Evolutionary conservation across 768 basidiomycete species (phyloP).

Genomic region (Mycena rebaudengoi): DNA sequence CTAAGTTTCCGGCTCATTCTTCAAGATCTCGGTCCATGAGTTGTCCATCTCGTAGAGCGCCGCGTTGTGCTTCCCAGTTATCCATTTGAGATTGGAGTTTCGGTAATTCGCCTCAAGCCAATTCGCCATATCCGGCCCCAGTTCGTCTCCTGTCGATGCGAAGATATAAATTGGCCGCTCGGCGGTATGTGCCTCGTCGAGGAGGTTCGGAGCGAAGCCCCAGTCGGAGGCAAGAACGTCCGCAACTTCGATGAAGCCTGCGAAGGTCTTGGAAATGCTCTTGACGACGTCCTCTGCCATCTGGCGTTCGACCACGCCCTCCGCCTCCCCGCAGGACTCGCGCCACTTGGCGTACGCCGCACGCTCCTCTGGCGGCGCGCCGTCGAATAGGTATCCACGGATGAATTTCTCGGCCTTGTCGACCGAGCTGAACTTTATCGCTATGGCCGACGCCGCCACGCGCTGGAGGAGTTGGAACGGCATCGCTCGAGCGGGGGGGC

Average conservation of each 20-base stretch:
- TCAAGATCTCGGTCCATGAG: slow-evolving; percentile 54
- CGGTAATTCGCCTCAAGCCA: slow-evolving; percentile 59
- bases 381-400: slow-evolving; percentile 44
- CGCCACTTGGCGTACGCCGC: slow-evolving; percentile 52
- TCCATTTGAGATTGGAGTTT: slow-evolving; percentile 48
- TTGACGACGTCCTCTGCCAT: slow-evolving; percentile 52
- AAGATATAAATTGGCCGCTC: slow-evolving; percentile 55
- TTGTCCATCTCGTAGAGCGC: slow-evolving; percentile 54
- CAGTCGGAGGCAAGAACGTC: slow-evolving; percentile 58
- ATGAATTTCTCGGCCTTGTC: slow-evolving; percentile 53
- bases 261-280: slow-evolving; percentile 61
- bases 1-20: no score
- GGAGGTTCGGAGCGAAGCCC: slow-evolving; percentile 51
- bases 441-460: slow-evolving; percentile 42
- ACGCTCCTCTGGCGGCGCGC: slow-evolving; percentile 47
- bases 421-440: slow-evolving; percentile 44
- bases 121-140: slow-evolving; percentile 53
- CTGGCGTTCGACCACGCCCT: slow-evolving; percentile 52
- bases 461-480: slow-evolving; percentile 49
- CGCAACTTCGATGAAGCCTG: slow-evolving; percentile 56
- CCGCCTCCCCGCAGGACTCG: slow-evolving; percentile 45
- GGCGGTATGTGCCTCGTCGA: slow-evolving; percentile 55
- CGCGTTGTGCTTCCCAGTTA: slow-evolving; percentile 61
- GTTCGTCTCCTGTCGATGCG: slow-evolving; percentile 50
- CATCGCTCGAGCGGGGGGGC: slow-evolving; percentile 51